Conservation (phyloP, 768 basidiomycete species). For the Phylloporus sp. region DNA sequence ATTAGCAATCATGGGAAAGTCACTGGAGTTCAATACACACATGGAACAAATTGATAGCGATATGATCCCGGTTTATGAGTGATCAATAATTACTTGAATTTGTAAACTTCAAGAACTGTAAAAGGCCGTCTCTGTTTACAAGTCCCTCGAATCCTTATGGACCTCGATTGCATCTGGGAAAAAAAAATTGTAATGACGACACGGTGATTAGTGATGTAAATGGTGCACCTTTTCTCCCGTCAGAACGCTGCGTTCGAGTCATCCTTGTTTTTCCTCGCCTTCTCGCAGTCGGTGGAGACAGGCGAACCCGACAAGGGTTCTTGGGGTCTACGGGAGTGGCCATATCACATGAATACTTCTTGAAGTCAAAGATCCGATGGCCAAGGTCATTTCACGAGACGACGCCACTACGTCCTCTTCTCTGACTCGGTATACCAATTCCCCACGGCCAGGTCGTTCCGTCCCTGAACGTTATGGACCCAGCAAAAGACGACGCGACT, state of each 20-base stretch:
- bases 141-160: conserved; percentile 52
- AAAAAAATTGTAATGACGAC: not conserved
- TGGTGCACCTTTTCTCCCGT: conserved; percentile 55
- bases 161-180: conserved; percentile 55
- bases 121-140: conserved; percentile 48
- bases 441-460: conserved; percentile 3
- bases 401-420: conserved; percentile 28
- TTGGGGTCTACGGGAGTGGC: conserved; percentile 19
- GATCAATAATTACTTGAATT: conserved; percentile 21
- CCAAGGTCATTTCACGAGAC: conserved; percentile 1
- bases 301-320: conserved; percentile 16
- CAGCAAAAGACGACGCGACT: too few species aligned
- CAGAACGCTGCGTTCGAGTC: conserved; percentile 50
- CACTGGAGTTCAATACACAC: too few species aligned
- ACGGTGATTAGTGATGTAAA: too few species aligned
- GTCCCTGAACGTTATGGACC: conserved; percentile 13
- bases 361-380: conserved; percentile 18
- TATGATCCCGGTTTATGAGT: not conserved
- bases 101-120: conserved; percentile 56
- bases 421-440: conserved; percentile 1
- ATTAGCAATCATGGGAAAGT: not conserved
- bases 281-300: conserved; percentile 21
- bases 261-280: conserved; percentile 36
- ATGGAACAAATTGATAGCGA: not conserved
- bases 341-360: conserved; percentile 21